A percentile compares a stretch with the other conserved stretches of the same genome.
Conservation (phyloP, 805 yeast genomes). For the Saccharomyces mikatae region DNA sequence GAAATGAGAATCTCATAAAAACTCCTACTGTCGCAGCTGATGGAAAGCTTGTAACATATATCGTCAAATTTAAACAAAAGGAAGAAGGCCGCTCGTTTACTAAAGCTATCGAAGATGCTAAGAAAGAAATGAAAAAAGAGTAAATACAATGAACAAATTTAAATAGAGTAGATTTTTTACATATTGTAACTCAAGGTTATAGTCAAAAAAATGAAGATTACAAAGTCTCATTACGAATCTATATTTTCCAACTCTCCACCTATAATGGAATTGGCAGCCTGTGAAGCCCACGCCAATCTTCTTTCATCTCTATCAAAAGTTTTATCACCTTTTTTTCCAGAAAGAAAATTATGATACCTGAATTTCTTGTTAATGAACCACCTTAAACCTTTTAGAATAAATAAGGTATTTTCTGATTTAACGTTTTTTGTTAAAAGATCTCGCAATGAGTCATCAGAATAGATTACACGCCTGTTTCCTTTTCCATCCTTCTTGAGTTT, state of each 20-base stretch:
- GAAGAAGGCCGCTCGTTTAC: conserved; percentile 30
- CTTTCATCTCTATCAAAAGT: conserved; percentile 23
- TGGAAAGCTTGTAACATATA: conserved; percentile 56
- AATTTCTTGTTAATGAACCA: conserved; percentile 27
- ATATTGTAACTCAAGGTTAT: not conserved
- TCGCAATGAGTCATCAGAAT: conserved; percentile 26
- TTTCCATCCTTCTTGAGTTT: conserved; percentile 25
- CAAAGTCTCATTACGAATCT: conserved; percentile 1
- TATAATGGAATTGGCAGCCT: conserved; percentile 7
- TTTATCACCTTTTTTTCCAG: conserved; percentile 14
- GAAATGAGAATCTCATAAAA: conserved; percentile 59
- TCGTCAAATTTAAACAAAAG: conserved; percentile 59
- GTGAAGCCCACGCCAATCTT: conserved; percentile 28
- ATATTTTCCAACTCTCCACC: conserved; percentile 12
- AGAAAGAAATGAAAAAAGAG: conserved; percentile 23
- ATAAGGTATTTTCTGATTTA: conserved; percentile 20
- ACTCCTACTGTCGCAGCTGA: conserved; percentile 54
- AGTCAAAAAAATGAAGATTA: not conserved
- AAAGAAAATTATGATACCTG: conserved; percentile 17
- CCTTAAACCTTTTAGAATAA: conserved; percentile 28
- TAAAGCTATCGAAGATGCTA: conserved; percentile 26
- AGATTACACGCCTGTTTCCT: conserved; percentile 24
- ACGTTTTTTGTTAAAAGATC: conserved; percentile 14
- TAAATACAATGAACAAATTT: not conserved
- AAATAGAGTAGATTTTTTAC: not conserved